Base-by-base conservation (phyloP, 805 yeast genomes). In the Ogataea polymorpha region DNA sequence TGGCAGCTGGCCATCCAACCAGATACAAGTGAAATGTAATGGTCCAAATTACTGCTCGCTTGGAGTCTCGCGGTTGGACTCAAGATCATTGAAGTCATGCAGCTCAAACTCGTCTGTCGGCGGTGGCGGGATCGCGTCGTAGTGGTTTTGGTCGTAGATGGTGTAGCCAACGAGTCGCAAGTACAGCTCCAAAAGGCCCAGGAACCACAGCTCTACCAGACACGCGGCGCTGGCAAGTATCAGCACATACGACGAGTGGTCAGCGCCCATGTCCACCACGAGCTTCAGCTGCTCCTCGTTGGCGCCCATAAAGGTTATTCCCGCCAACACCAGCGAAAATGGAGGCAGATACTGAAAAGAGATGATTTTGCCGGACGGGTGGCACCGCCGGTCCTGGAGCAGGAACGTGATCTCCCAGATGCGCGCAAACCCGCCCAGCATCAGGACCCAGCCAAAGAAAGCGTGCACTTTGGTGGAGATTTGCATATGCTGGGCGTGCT, bases 291-390 rank as follows among this genome's bases (percentile, higher is more conserved):
- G 96, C 60, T 91, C 96, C 59, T 90, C 96, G 48, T 75, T 90
- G 16, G 98, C 98, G 20, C 86, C 79, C 96, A 90, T 90, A 60
- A 91, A 91, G 47, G 86, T 56, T 6, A 84, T 61, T 1, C 98
- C 98, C 1, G 91, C 68, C 48, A 86, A 76, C 3, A 88, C 75
- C 37, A 91, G 68, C 39, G 88, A 76, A 60, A 88, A 79, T 2
- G 96, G 84, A 2, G 98, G 82, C n/a, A 89, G 55, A 59, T 86
- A 86, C 64, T 91, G 98, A 69, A 89, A 88, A 1, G 90, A 72
- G 28, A 70, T 57, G 16, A 87, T 77, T 27, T 63, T 65, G 5
- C 77, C 78, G 7, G 65, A 55, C 10, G 67, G 51, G 18, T 50
- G 51, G 15, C 52, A 49, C 20, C 77, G 63, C 34, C 71, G 68